These are phyloP conservation scores for Teunomyces stri DNA, from an alignment of 805 yeast species.

Conservation along the genomic window DNA sequence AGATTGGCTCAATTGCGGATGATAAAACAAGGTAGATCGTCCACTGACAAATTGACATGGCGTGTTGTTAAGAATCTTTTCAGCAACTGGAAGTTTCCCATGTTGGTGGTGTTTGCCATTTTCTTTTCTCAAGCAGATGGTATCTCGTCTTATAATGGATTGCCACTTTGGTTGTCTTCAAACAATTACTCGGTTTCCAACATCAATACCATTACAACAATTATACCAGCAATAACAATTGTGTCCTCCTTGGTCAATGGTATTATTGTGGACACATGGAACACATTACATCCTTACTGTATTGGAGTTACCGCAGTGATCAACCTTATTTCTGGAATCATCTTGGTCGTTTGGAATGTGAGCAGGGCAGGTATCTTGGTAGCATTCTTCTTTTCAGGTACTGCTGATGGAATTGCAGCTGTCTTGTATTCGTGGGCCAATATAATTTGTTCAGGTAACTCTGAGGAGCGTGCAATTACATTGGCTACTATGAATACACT, in stretches of 20 bases:
- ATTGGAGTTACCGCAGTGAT: conserved; percentile 6
- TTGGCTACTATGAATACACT: conserved; percentile 20
- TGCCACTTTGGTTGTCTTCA: conserved; percentile 14
- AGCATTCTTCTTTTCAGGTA: conserved; percentile 22
- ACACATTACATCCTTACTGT: conserved; percentile 18
- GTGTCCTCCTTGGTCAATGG: conserved; percentile 24
- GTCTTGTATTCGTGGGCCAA: conserved; percentile 23
- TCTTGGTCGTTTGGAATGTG: conserved; percentile 22
- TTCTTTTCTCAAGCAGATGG: conserved; percentile 33
- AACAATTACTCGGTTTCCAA: conserved; percentile 39
- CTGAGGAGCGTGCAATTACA: conserved; percentile 20
- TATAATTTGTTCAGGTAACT: conserved; percentile 20
- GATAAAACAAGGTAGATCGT: conserved; percentile 14
- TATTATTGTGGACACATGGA: conserved; percentile 23
- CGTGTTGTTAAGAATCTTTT: conserved; percentile 33
- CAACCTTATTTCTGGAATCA: conserved; percentile 19
- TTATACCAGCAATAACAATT: conserved; percentile 52
- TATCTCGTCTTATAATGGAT: conserved; percentile 24
- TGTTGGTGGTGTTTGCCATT: conserved; percentile 23
- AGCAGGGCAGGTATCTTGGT: conserved; percentile 24
- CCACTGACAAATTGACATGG: conserved; percentile 15
- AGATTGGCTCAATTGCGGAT: conserved; percentile 15
- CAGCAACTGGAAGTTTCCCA: conserved; percentile 21
- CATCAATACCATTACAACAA: conserved; percentile 49
- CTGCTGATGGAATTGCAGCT: conserved; percentile 21